These are phyloP conservation scores for Trichoderma asperellum DNA, from an alignment of 2,329 filamentous ascomycete genomes.

Conservation along the genomic window DNA sequence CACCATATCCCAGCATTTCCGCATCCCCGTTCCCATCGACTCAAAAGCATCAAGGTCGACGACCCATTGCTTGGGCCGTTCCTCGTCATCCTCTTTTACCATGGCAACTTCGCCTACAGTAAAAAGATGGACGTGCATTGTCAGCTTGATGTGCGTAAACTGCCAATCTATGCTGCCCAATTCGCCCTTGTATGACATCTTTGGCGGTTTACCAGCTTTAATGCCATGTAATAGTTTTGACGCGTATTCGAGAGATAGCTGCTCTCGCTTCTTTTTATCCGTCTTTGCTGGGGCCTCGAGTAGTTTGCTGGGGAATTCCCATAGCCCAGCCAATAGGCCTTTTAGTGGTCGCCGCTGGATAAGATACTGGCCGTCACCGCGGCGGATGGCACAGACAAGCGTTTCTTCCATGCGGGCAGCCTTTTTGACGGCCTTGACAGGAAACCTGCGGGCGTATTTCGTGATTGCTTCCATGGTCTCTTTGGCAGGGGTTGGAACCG, in stretches of 20 bases:
- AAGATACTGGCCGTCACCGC: slow-evolving; percentile 49
- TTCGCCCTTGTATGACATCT: slow-evolving; percentile 44
- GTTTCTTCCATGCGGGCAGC: slow-evolving; percentile 56
- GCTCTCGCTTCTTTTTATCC: slow-evolving; percentile 41
- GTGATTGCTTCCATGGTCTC: slow-evolving; percentile 44
- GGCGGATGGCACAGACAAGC: slow-evolving; percentile 56
- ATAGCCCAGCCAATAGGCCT: slow-evolving; percentile 58
- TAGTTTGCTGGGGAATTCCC: slow-evolving; percentile 58
- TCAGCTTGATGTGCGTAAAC: slow-evolving; percentile 60
- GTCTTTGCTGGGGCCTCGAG: slow-evolving; percentile 37
- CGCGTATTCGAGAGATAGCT: slow-evolving; percentile 44
- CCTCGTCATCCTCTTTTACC: slow-evolving; percentile 13
- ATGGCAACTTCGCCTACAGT: slow-evolving; percentile 36
- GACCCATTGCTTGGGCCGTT: slow-evolving; percentile 45
- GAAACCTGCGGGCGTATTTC: slow-evolving; percentile 55
- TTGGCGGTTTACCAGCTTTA: background rate
- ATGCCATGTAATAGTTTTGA: slow-evolving; percentile 34
- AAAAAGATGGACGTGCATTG: slow-evolving; percentile 61
- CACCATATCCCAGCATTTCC: slow-evolving; percentile 58
- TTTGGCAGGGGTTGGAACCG: slow-evolving; percentile 11
- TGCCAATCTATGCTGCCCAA: slow-evolving; percentile 60
- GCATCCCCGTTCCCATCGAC: slow-evolving; percentile 63
- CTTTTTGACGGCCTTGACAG: slow-evolving; percentile 56
- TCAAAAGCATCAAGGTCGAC: slow-evolving; percentile 49
- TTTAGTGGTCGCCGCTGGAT: slow-evolving; percentile 57